These are phyloP conservation scores for Pseudogymnoascus verrucosus DNA, from an alignment of 2,329 filamentous ascomycete genomes.

Conservation along the genomic window DNA sequence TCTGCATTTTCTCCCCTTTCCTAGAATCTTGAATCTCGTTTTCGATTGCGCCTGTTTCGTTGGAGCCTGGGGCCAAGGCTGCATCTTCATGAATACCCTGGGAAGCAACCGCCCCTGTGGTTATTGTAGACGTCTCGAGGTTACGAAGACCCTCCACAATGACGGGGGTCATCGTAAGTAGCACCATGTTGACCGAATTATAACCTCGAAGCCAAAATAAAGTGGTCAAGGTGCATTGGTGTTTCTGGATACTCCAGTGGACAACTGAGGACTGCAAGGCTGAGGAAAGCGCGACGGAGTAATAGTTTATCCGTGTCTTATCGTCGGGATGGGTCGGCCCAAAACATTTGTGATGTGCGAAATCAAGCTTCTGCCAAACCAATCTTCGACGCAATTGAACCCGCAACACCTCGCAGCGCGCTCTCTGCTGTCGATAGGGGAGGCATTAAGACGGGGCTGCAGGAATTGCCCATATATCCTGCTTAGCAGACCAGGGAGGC, in stretches of 20 bases:
- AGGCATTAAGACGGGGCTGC: slow-evolving; percentile 6
- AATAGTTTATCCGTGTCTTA: slow-evolving; percentile 7
- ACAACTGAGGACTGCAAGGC: slow-evolving; percentile 1
- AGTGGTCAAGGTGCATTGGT: not conserved
- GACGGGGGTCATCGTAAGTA: slow-evolving; percentile 65
- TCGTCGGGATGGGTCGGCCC: slow-evolving; percentile 7
- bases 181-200: slow-evolving; percentile 49
- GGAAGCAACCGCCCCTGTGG: not conserved
- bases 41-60: slow-evolving; percentile 1
- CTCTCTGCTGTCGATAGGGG: not conserved
- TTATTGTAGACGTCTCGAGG: slow-evolving; percentile 20
- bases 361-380: slow-evolving; percentile 6
- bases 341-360: slow-evolving; percentile 9
- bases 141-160: slow-evolving; percentile 54
- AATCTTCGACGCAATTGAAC: not conserved
- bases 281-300: slow-evolving; percentile 3
- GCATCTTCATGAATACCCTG: slow-evolving; percentile 10
- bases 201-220: not conserved
- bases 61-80: slow-evolving; percentile 6
- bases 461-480: slow-evolving; percentile 3
- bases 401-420: not conserved
- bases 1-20: not conserved
- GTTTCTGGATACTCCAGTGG: not conserved
- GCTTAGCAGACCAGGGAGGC: slow-evolving; percentile 16
- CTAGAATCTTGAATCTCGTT: not conserved